Percentiles rank a stretch among this genome's conserved stretches.
These are phyloP conservation scores for Sutorius eximius DNA, from an alignment of 1,284 basidiomycete genomes.

Conservation along the genomic window DNA sequence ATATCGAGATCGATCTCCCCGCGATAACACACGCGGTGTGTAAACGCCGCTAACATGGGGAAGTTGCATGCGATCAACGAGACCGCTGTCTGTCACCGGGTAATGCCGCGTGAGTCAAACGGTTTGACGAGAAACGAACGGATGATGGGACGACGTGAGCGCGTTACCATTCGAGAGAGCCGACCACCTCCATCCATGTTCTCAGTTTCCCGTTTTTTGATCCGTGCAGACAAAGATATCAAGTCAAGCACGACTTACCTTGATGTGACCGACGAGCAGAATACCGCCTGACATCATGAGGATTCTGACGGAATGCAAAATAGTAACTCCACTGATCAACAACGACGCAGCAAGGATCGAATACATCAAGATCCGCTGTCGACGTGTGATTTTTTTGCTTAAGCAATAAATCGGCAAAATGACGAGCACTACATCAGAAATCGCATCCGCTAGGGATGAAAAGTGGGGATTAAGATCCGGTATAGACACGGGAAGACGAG, in stretches of 20 bases:
- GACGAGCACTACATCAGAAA: conserved; percentile 31
- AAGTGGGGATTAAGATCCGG: background rate
- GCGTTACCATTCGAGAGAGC: background rate
- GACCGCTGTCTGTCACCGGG: conserved; percentile 14
- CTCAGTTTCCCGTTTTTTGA: too few species aligned
- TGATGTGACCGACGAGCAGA: conserved; percentile 23
- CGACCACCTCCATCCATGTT: background rate
- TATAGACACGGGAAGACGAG: background rate
- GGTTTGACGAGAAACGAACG: too few species aligned
- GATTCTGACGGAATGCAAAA: conserved; percentile 18
- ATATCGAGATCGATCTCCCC: conserved; percentile 9
- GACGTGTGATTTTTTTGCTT: conserved; percentile 4
- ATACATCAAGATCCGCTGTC: conserved; percentile 21
- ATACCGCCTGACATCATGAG: conserved; percentile 1
- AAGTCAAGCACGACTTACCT: conserved; percentile 11
- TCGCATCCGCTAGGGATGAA: conserved; percentile 10
- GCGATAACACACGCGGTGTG: conserved; percentile 16
- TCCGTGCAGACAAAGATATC: background rate
- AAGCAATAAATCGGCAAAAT: conserved; percentile 21
- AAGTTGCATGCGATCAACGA: conserved; percentile 31
- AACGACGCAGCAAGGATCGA: conserved; percentile 21
- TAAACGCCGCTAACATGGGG: conserved; percentile 29
- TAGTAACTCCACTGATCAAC: conserved; percentile 17
- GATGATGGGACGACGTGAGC: background rate
- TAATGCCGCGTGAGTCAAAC: conserved; percentile 1